phyloP scores from a whole-genome alignment of 345 rosid genomes.

The Eucalyptus tenuipes region DNA sequence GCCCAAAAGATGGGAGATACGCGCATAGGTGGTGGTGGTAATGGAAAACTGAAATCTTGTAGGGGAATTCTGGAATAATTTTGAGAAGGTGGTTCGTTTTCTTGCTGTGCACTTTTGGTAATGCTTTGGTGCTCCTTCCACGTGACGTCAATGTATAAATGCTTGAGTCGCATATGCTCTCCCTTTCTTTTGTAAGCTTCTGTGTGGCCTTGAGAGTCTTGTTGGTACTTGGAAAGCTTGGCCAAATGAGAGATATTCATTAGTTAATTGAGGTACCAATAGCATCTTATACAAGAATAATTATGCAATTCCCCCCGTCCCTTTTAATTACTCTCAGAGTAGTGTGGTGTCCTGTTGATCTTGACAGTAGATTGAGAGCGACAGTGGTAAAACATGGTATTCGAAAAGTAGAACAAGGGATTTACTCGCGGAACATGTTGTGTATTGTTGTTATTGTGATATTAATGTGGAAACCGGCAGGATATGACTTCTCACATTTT shows the following conservation, averaged over 20 bases:
- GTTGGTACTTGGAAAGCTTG: neutral
- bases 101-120: neutral
- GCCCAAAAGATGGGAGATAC: neutral
- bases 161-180: neutral
- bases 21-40: neutral
- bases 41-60: neutral
- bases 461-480: neutral
- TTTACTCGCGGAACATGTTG: neutral
- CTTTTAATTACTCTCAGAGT: neutral
- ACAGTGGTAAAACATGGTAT: neutral
- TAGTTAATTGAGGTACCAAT: neutral
- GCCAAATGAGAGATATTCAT: neutral
- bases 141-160: neutral
- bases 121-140: neutral
- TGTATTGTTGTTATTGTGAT: neutral
- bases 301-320: neutral
- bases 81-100: neutral
- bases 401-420: neutral
- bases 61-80: neutral
- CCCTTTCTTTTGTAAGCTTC: neutral
- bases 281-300: neutral
- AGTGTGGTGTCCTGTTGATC: neutral
- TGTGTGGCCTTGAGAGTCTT: neutral
- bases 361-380: neutral
- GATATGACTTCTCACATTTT: neutral